Evolutionary conservation across 2,329 filamentous ascomycete genomes (phyloP), one percentile per base, ranked within the genome.

Genomic region (Cladosporium oxysporum): DNA sequence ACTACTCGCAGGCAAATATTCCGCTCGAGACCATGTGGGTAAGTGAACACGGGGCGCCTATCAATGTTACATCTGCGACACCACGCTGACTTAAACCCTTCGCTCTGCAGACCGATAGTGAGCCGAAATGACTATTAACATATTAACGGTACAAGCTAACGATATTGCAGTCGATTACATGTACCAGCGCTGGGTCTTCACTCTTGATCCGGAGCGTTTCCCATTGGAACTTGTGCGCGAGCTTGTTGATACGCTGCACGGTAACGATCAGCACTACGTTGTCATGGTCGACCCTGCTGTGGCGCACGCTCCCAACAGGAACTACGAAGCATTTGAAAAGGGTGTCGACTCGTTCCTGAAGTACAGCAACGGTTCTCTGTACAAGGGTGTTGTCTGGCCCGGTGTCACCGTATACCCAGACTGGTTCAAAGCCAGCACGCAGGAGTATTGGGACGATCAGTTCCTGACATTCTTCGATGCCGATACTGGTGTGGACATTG

Each of bases 251-350:
- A 85, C 89, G 26, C 83, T 95, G 0, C 75, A 77, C 68, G 62
- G 64, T 31, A 70, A 70, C 37, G 64, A 77, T 50, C 76, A 77
- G 66, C 72, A 77, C 47, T 78, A 78, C 64, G 70, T 77, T 33
- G 79, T 93, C 57, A 95, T 95, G 87, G 89, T 94, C 0, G 91
- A 95, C 70, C 89, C 90, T 2, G 87, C 87, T 2, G 81, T 86
- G 2, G 78, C 77, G 1, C 78, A 78, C 35, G 61, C 35, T 10
- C 61, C 61, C 21, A 41, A 57, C 65, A 69, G 74, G 73, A 77
- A 84, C 68, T 88, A 77, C 58, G 87, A 69, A 69, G 79, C 86
- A 0, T 93, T 87, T 75, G 80, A 88, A 61, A 83, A 86, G 18
- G 91, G 90, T 0, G 76, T 86, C 1, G 85, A 80, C 23, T 76